Evolutionary conservation across 768 basidiomycete species (phyloP), one percentile per base, ranked within the genome.

Genomic region (Trametes elegans): DNA sequence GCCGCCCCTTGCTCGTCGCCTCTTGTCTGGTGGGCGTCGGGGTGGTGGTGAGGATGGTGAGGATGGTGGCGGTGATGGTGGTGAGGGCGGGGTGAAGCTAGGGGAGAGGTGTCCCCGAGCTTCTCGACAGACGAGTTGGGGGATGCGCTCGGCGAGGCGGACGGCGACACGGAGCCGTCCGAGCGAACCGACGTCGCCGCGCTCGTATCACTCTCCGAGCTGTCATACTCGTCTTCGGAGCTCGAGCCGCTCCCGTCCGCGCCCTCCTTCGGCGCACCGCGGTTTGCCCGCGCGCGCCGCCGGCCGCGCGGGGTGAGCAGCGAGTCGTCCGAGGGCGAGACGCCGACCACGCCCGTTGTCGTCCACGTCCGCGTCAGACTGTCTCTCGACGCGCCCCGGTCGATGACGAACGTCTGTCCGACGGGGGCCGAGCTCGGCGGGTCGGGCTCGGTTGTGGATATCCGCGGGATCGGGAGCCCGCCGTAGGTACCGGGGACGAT

Each of bases 391-490:
- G 42, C 16, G 14, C 34, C 18, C 4, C 49, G 41, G 16, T 55
- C 46, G 19, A n/a, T 13, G 28, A 34, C 16, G 35, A 49, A 38
- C 21, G 39, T 38, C 4, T 44, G 32, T 5, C 34, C 27, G 9
- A 43, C 46, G 11, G 50, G 32, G 7, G 61, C 51, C 2, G 63
- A 40, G 16, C 62, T 38, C 7, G 74, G 73, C 3, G 74, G 71
- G 35, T 75, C 75, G 0, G 80, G 77, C 3, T 67, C 75, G 6
- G 78, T 76, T 2, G 80, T 83, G 5, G 79, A 77, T 54, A 85
- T 84, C 7, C 65, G 71, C 14, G 84, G 84, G 44, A 86, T 80
- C 0, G 77, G 72, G 24, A 79, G 61, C 0, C 76, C 75, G 13
- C 70, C 74, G 32, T 74, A 78, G 2, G 74, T 70, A 5, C 51